A percentile compares a stretch with the other conserved stretches of the same genome.
Conservation (phyloP, 192 early-diverging fungal species). For the Linnemannia elongata region DNA sequence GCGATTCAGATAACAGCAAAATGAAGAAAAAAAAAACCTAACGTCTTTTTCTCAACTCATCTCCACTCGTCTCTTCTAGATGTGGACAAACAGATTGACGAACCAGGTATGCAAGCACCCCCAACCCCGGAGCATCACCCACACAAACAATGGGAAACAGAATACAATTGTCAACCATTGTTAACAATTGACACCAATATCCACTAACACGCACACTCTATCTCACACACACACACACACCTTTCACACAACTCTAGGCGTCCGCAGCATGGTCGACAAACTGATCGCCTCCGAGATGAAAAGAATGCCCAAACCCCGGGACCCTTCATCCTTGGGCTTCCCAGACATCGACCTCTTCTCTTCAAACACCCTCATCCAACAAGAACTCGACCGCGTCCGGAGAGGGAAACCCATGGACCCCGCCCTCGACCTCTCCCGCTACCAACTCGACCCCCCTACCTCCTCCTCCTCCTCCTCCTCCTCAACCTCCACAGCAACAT, state of each 20-base stretch:
- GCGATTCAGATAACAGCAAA: not conserved
- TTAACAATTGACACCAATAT: not conserved
- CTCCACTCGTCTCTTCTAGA: constrained; percentile 40
- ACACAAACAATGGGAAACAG: no score
- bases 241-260: constrained; percentile 33
- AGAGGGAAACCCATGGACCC: constrained; percentile 60
- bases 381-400: constrained; percentile 62
- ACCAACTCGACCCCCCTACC: constrained; percentile 60
- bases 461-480: constrained; percentile 22
- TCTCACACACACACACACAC: not conserved
- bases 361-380: constrained; percentile 50
- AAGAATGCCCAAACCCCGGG: constrained; percentile 57
- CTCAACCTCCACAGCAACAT: constrained; percentile 21
- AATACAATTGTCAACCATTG: no score
- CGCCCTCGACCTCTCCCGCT: constrained; percentile 60
- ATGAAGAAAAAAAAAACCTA: not conserved
- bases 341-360: constrained; percentile 65
- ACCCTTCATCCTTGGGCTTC: constrained; percentile 45
- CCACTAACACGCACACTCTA: not conserved
- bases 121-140: no score
- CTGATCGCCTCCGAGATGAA: constrained; percentile 70
- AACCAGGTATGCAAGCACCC: constrained; percentile 47
- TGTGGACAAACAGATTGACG: constrained; percentile 66
- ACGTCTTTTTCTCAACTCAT: constrained; percentile 13
- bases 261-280: constrained; percentile 63